Base-by-base conservation (phyloP, 805 yeast species). In the Hanseniaspora clermontiae region DNA sequence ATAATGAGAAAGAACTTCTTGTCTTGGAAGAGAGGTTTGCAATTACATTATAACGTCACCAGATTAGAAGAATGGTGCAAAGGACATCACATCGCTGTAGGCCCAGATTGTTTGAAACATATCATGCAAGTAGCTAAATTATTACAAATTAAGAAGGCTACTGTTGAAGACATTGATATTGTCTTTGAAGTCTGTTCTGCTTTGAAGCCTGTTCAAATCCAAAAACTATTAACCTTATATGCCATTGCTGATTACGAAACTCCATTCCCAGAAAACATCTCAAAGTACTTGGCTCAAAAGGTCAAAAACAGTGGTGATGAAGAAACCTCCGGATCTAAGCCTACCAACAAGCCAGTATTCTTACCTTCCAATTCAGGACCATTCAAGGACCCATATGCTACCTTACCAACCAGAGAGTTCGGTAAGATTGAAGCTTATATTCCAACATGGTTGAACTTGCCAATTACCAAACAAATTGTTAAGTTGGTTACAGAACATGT, bases 51-150 rank as follows among this genome's bases (percentile, higher is more conserved):
- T 73, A 93, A 93, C 69, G 95, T 90, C 55, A 93, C 98, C 3
- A 80, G 97, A 65, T 77, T 93, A 64, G 97, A 89, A 70, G 99
- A 93, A 72, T 93, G 98, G 98, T 91, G 97, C 71, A 91, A 88
- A 73, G 81, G 88, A 8, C 96, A 91, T 68, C 90, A 85, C 53
- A 80, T 93, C 60, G 84, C 85, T 51, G 96, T 90, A 67, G 95
- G 95, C 1, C 79, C 91, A 4, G 80, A 82, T 40, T 82, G 88
- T 65, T 77, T 93, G 67, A 83, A 83, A 60, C 97, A 90, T 66
- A 75, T 93, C 66, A 77, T 89, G 62, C 97, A 93, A 72, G 91
- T 95, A 20, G 90, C 96, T 42, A 93, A 93, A 72, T 75, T 93
- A 59, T 74, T 93, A 65, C 99, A 93, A 72, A 79, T 93, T 67